Conservation (phyloP, 129 eudicot genomes). For the Dittrichia graveolens region DNA sequence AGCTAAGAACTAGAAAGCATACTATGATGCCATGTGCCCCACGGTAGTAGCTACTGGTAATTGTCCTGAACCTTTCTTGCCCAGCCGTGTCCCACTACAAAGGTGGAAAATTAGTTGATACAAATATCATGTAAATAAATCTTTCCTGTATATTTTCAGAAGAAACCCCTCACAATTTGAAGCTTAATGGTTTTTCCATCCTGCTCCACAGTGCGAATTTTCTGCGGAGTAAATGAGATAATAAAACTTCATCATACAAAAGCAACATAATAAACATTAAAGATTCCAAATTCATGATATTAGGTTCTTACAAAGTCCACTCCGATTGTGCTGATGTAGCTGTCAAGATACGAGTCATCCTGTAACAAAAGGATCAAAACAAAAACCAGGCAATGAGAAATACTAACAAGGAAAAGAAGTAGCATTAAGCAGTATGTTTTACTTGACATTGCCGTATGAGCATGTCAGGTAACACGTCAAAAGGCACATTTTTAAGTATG, state of each 20-base stretch:
- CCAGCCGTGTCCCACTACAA: conserved; percentile 93
- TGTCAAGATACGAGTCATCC: conserved; percentile 64
- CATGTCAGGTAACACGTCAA: neutral
- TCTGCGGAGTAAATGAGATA: conserved; percentile 29
- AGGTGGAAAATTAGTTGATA: conserved; percentile 14
- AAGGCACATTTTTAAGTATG: neutral
- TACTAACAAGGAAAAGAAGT: neutral
- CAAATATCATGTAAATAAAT: neutral
- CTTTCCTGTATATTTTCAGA: neutral
- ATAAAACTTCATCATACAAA: conserved; percentile 5
- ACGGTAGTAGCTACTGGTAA: conserved; percentile 93
- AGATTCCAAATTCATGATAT: neutral
- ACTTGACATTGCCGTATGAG: neutral
- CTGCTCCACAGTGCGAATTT: conserved; percentile 48
- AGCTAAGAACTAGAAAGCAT: conserved; percentile 33
- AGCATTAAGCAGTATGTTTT: neutral
- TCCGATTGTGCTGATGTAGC: conserved; percentile 51
- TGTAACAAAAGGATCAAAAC: conserved; percentile 34
- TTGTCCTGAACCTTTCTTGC: conserved; percentile 91
- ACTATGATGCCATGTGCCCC: conserved; percentile 97
- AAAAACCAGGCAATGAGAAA: neutral
- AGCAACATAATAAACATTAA: conserved; percentile 20
- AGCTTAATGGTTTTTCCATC: conserved; percentile 50
- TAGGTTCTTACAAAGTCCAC: conserved; percentile 45
- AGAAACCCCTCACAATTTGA: conserved; percentile 42